phyloP scores from a whole-genome alignment of 331 rosid species.

The Quercus tomentella region DNA sequence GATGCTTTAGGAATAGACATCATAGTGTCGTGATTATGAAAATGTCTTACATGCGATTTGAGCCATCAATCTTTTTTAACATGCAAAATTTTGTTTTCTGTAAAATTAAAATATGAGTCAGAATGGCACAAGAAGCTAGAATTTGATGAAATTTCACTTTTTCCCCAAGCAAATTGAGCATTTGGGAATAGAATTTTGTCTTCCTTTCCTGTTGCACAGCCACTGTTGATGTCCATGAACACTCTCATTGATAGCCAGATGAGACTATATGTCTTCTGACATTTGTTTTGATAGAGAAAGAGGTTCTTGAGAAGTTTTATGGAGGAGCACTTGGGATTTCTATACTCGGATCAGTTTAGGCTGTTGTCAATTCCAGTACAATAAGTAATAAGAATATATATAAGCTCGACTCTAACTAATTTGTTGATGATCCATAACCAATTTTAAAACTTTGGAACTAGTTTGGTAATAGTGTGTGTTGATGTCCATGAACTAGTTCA shows the following conservation, averaged over 20 bases:
- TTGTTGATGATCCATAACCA: too few relatives aligned
- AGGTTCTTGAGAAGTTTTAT: not conserved
- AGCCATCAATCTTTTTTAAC: not conserved
- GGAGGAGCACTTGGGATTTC: not conserved
- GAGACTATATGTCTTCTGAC: not conserved
- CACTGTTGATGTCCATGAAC: not conserved
- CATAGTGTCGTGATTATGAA: not conserved
- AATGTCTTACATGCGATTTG: not conserved
- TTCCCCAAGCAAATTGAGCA: not conserved
- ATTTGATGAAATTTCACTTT: conserved; percentile 4
- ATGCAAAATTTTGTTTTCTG: not conserved
- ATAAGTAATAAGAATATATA: too few relatives aligned
- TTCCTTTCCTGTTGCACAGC: too few relatives aligned
- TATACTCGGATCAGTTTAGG: not conserved
- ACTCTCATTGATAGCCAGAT: not conserved
- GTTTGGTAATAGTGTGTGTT: too few relatives aligned
- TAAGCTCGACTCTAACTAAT: too few relatives aligned
- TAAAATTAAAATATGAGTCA: conserved; percentile 6
- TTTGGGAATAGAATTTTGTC: too few relatives aligned
- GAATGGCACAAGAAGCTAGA: conserved; percentile 17
- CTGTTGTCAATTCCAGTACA: not conserved
- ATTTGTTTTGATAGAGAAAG: not conserved
- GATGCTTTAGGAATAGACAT: not conserved
- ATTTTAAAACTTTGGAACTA: too few relatives aligned
- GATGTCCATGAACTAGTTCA: too few relatives aligned